Evolutionary conservation across 495 filamentous ascomycete genomes (phyloP), one percentile per base, ranked within the genome.

Genomic region (Amphirosellinia nigrospora): DNA sequence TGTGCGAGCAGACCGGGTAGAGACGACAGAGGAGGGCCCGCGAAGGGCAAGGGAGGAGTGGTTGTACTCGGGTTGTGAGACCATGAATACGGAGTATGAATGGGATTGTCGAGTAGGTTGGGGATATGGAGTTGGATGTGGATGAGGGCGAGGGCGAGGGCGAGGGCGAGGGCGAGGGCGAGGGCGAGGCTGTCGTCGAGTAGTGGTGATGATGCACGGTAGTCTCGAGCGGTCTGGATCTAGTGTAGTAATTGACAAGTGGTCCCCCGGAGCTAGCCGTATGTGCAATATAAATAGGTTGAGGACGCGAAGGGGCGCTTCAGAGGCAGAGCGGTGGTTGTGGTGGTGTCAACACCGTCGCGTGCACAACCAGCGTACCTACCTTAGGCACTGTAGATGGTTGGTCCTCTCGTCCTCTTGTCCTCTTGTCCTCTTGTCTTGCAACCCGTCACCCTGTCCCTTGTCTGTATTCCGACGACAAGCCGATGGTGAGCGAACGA

Each of bases 11-110:
- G 80, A 78, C 64, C 79, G 79, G 46, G 79, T 68, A 52, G 80
- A 78, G 73, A 87, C 75, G 72, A 91, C 82, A 69, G 91, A 93
- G 61, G 89, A 81, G 64, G 89, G 79, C 76, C 85, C 79, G 80
- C 84, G 86, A 68, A 89, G 74, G 85, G 84, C 87, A 84, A 82
- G 76, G 70, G 82, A 78, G 34, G 68, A 63, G 75, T 79, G 61
- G 77, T 52, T 74, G 61, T 76, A 82, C 73, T 92, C 91, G 76
- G 91, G 88, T 79, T 92, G 89, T 69, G 91, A 93, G 78, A 93
- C 90, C 91, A 94, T 92, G 79, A 80, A 77, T 75, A 73, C 74
- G 69, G 48, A 71, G n/a, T 60, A 58, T 59, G 46, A 70, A 52
- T 4, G 39, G 66, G 8, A 19, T 66, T 70, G 45, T 41, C 34